phyloP scores from a whole-genome alignment of 106 monocot genomes.

The Acanthochlamys bracteata region DNA sequence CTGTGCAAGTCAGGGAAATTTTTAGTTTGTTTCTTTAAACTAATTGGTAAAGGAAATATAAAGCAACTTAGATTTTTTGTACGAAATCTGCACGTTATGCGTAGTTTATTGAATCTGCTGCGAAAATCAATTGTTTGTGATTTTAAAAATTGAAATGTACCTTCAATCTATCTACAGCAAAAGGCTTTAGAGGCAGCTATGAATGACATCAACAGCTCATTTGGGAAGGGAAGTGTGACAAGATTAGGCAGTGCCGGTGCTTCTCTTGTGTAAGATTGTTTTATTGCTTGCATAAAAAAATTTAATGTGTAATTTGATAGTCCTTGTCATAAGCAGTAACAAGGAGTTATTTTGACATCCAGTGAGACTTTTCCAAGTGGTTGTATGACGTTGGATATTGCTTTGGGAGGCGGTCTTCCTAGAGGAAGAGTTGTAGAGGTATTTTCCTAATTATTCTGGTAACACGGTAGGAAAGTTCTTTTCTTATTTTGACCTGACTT shows the following conservation, averaged over 20 bases:
- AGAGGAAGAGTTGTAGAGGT: constrained; percentile 99
- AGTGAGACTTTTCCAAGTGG: constrained; percentile 99
- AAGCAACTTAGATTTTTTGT: too few species aligned
- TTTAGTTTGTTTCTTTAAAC: too few species aligned
- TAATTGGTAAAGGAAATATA: too few species aligned
- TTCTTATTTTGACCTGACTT: too few species aligned
- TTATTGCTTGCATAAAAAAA: neutral
- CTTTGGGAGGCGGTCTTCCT: constrained; percentile 91
- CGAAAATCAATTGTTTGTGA: too few species aligned
- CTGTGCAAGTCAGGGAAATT: too few species aligned
- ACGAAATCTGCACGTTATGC: too few species aligned
- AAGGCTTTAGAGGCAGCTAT: constrained; percentile 94
- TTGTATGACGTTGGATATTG: constrained; percentile 91
- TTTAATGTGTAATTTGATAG: neutral
- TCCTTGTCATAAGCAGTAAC: neutral
- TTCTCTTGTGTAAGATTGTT: constrained; percentile 82
- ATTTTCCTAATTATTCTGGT: neutral
- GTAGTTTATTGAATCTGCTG: too few species aligned
- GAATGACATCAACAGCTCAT: constrained; percentile 95
- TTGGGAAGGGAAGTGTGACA: constrained; percentile 97
- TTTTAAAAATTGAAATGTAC: too few species aligned
- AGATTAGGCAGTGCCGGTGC: constrained; percentile 94
- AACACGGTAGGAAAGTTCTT: too few species aligned
- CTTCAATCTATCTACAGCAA: constrained; percentile 36
- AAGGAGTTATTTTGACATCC: neutral